Base-by-base conservation (phyloP, 805 yeast species). In the Metschnikowia corniflorae region DNA sequence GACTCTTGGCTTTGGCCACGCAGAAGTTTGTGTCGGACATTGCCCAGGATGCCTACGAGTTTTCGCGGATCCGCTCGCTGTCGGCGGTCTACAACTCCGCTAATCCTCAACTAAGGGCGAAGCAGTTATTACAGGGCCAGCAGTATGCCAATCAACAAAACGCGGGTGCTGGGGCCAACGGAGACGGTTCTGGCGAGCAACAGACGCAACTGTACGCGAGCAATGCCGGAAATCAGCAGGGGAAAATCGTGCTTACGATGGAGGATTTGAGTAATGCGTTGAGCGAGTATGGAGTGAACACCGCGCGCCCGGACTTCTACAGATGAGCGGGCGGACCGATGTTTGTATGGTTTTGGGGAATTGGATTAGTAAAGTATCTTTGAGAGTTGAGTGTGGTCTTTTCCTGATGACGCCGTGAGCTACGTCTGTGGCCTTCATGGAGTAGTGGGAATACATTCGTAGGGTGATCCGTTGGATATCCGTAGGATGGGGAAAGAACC, bases 21-120 rank as follows among this genome's bases (percentile, higher is more conserved):
- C 98, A 94, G 54, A 93, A 93, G 56, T 93, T 93, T 58, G 75
- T 93, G 18, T 79, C 89, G 43, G 98, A 93, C 57, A 81, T 93
- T 20, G 96, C 98, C 1, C 86, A 88, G 12, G 97, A 93, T 55
- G 97, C 98, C 0, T 93, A 87, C 57, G 98, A 93, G 57, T 89
- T 87, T 56, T 85, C 96, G 7, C 70, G 97, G 43, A 93, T 93
- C 47, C 74, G 97, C 44, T 86, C 93, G n/a, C 70, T 86, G 4
- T 78, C 87, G 9, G 79, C 96, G 0, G 94, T 89, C n/a, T 80
- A 85, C 51, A 81, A 82, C 51, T 78, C 95, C 4, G 72, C 85
- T 29, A 86, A 86, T 54, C 95, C 96, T 6, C 95, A 86, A 56
- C 82, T 80, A 1, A 71, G 94, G 53, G 94, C 93, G 0, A 75